Evolutionary conservation across 2,329 filamentous ascomycete genomes (phyloP), one percentile per base, ranked within the genome.

Genomic region (Fusarium sp.): DNA sequence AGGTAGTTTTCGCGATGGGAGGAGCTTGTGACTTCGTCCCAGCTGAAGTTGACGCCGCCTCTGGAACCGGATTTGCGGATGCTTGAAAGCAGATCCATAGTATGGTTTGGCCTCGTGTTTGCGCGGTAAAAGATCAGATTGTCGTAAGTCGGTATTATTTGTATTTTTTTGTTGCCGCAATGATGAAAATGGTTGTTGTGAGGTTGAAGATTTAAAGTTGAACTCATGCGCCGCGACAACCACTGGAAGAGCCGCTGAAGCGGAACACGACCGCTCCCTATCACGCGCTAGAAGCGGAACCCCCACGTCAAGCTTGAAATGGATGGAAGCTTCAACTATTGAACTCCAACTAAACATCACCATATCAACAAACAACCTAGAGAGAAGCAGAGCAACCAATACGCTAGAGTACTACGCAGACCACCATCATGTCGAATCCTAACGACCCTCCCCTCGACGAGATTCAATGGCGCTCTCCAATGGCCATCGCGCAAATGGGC

Each of bases 41-140:
- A 98, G 81, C 90, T 94, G 83, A 99, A 99, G 79, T 97, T 94
- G 79, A 92, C 92, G 76, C 96, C 96, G 75, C 96, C 96, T 71
- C 96, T 91, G 74, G 93, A 96, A 78, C 97, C 95, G 19, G 85
- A 82, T 81, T 99, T 98, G 75, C 94, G 93, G 65, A 99, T 91
- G 41, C 92, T 93, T 62, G 94, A 92, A 55, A 98, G 89, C 56
- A 99, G 87, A 86, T 99, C 96, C 96, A 99, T 97, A 57, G 62
- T 56, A 49, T 26, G 17, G 19, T 13, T 48, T 17, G 10, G 15
- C 8, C 6, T 20, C 17, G 7, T 17, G 19, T 35, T 13, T 11
- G 11, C 20, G 22, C 11, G 2, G 9, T 14, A 9, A 22, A 35
- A 15, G 46, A 7, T 13, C 2, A 3, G 9, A 6, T 10, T 35